phyloP scores from a whole-genome alignment of 768 basidiomycete species.

The Lentinula guzmanii region DNA sequence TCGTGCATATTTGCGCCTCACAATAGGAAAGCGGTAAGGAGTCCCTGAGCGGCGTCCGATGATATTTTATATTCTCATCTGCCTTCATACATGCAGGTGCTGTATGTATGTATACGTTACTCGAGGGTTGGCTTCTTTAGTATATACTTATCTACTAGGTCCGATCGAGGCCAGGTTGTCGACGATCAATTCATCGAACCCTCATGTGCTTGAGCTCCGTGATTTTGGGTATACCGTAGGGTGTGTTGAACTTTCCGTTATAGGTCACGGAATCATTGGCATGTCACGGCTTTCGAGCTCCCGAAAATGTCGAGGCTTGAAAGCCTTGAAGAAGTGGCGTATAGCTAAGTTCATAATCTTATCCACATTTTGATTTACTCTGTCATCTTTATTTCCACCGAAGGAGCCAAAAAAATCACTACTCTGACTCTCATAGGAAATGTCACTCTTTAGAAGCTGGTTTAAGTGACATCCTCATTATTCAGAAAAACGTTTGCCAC shows the following conservation, averaged over 20 bases:
- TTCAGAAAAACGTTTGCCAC: background rate
- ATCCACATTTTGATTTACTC: background rate
- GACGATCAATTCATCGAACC: background rate
- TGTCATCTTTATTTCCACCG: background rate
- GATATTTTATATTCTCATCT: background rate
- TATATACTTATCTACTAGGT: background rate
- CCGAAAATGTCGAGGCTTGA: background rate
- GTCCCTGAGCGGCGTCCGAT: background rate
- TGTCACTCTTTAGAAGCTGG: too few relatives aligned
- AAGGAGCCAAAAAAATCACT: background rate
- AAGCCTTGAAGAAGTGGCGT: background rate
- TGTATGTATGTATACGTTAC: background rate
- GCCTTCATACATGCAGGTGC: background rate
- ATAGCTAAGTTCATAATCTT: background rate
- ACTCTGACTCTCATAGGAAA: background rate
- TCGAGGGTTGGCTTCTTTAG: background rate
- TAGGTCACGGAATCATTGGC: background rate
- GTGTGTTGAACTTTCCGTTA: constrained; percentile 1
- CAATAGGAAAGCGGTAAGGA: background rate
- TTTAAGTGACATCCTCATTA: too few relatives aligned
- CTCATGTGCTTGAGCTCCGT: background rate
- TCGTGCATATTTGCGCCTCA: background rate
- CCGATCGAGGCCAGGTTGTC: constrained; percentile 1
- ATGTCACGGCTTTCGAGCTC: constrained; percentile 2
- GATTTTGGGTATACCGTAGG: background rate